Conservation (phyloP, 306 rosid species). For the Luffa aegyptiaca region DNA sequence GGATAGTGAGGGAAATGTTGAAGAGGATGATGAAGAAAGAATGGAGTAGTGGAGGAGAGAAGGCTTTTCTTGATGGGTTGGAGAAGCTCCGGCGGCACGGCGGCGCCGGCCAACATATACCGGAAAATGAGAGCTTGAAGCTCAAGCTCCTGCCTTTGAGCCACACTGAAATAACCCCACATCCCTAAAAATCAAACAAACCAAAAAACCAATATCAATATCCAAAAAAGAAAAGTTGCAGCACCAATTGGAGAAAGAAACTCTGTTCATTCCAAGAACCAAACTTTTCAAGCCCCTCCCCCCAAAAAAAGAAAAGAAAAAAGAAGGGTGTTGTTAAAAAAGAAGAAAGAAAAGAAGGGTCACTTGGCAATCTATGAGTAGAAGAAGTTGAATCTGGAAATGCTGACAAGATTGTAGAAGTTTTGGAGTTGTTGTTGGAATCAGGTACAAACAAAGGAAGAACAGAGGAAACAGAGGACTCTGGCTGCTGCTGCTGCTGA, state of each 20-base stretch:
- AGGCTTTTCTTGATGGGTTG: conserved; percentile 82
- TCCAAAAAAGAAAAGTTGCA: too few species aligned
- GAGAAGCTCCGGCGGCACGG: conserved; percentile 87
- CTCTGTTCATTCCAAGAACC: not conserved
- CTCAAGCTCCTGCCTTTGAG: conserved; percentile 96
- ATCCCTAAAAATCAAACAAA: conserved; percentile 29
- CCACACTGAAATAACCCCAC: conserved; percentile 70
- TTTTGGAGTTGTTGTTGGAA: conserved; percentile 30
- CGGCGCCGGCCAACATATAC: conserved; percentile 76
- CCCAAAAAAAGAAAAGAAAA: not conserved
- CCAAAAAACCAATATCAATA: too few species aligned
- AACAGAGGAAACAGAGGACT: conserved; percentile 27
- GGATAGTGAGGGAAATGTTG: conserved; percentile 43
- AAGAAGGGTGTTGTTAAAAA: not conserved
- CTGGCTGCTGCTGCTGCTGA: conserved; percentile 34
- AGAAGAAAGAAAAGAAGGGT: not conserved
- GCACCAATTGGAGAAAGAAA: not conserved
- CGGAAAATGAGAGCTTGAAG: conserved; percentile 83
- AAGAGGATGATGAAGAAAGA: conserved; percentile 46
- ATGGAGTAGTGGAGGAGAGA: conserved; percentile 29
- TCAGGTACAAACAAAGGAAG: conserved; percentile 70
- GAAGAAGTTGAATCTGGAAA: conserved; percentile 39
- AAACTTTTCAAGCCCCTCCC: not conserved
- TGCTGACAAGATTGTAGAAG: conserved; percentile 38
- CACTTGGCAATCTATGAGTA: conserved; percentile 38